A percentile compares a stretch with the other conserved stretches of the same genome.
Evolutionary conservation across 805 yeast species (phyloP).

Genomic region (Barnettozyma wickerhamii): DNA sequence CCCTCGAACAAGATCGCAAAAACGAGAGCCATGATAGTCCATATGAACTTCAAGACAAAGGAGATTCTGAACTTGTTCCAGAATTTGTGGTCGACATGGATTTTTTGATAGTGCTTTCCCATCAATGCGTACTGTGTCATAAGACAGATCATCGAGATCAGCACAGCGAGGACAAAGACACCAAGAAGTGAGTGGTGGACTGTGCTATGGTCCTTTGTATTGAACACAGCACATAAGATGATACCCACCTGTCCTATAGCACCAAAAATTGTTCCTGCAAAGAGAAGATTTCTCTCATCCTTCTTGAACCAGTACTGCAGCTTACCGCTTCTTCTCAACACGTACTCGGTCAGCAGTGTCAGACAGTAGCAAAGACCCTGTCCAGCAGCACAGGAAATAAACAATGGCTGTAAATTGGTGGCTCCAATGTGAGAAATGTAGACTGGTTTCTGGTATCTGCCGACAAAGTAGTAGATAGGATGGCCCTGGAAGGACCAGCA

Average conservation of each 20-base stretch:
- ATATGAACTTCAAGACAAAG: conserved; percentile 49
- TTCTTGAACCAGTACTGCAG: conserved; percentile 38
- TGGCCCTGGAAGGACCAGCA: conserved; percentile 81
- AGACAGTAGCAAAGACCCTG: conserved; percentile 74
- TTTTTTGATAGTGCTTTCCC: conserved; percentile 39
- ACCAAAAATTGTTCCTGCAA: conserved; percentile 40
- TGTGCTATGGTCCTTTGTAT: conserved; percentile 49
- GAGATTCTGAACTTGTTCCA: conserved; percentile 46
- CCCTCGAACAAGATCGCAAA: conserved; percentile 70
- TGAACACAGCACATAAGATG: conserved; percentile 67
- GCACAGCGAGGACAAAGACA: conserved; percentile 65
- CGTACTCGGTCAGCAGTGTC: conserved; percentile 57
- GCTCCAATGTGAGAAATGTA: conserved; percentile 89
- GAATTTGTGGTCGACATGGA: conserved; percentile 28
- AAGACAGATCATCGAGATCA: conserved; percentile 45
- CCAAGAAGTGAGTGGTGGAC: conserved; percentile 67
- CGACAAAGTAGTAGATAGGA: conserved; percentile 61
- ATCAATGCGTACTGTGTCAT: conserved; percentile 42
- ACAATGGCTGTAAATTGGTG: conserved; percentile 77
- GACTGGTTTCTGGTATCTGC: conserved; percentile 43
- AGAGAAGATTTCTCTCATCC: conserved; percentile 36
- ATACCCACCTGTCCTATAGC: conserved; percentile 67
- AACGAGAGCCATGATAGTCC: conserved; percentile 63
- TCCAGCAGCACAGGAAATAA: conserved; percentile 70
- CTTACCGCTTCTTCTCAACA: conserved; percentile 52